Base-by-base conservation (phyloP, 805 yeast genomes). In the Candida easanensis region DNA sequence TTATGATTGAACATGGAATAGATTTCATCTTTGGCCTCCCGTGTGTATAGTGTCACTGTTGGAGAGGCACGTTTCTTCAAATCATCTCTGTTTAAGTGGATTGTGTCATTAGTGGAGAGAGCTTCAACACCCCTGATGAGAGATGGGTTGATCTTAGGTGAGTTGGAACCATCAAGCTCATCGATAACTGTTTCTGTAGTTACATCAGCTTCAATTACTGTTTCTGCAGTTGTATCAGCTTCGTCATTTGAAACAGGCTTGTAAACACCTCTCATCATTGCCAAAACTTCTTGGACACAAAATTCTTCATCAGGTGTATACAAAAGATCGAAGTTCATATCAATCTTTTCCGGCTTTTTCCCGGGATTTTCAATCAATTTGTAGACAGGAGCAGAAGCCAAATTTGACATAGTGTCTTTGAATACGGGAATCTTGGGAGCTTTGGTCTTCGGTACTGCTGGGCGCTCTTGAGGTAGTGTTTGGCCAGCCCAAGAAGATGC, bases 41-140 rank as follows among this genome's bases (percentile, higher is more conserved):
- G 79, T 0, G 96, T 84, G 57, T 75, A 83, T 56, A 82, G 65
- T 0, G 97, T 89, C 50, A 84, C 74, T 0, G 96, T 88, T 1
- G 95, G 95, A 0, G 95, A 84, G 13, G 70, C 66, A 3, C 79
- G 74, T 23, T 60, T 56, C 21, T 49, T 49, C n/a, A 54, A 39
- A 20, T 27, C 38, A 8, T 36, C 34, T 23, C 39, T 43, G 27
- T 46, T 37, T 21, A 56, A 31, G 3, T 48, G 52, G 11, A 53
- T 52, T 2, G 65, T 60, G 4, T 60, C 54, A 33, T 56, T 53
- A 39, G 14, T 26, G 15, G 42, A 33, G 33, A 32, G 3, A 19
- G 14, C 38, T 34, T 30, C 38, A 22, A 15, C 16, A 34, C 33
- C 41, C 13, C 39, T 46, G 10, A 42, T 45, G 10, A 45, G 23